Percentiles rank a stretch among this genome's conserved stretches.
These are phyloP conservation scores for Monilinia vaccinii-corymbosi DNA, from an alignment of 2,329 filamentous ascomycete species.

Conservation along the genomic window DNA sequence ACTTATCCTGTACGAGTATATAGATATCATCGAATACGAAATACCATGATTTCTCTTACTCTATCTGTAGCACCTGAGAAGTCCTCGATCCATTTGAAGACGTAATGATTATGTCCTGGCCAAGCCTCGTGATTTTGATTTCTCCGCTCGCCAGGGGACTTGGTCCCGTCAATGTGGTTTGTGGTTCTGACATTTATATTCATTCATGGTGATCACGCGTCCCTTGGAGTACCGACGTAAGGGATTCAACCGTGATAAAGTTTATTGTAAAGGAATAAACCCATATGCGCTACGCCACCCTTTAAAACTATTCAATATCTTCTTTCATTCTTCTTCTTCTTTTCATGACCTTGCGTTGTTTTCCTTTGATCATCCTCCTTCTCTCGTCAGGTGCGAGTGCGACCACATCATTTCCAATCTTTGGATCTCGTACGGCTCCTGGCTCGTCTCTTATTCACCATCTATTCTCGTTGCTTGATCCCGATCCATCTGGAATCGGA, in stretches of 20 bases:
- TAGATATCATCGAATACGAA: slow-evolving; percentile 4
- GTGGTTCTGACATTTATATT: too few relatives aligned
- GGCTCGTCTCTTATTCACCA: not conserved
- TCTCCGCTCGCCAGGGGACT: slow-evolving; percentile 8
- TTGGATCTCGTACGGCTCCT: not conserved
- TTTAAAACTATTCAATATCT: too few relatives aligned
- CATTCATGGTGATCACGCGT: too few relatives aligned
- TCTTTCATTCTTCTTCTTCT: too few relatives aligned
- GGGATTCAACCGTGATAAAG: too few relatives aligned
- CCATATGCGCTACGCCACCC: too few relatives aligned
- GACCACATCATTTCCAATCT: not conserved
- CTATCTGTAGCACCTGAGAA: not conserved
- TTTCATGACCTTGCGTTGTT: too few relatives aligned
- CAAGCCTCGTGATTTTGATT: not conserved
- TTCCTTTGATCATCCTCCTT: slow-evolving; percentile 5
- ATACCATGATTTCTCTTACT: slow-evolving; percentile 6
- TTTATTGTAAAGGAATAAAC: too few relatives aligned
- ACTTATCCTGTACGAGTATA: too few relatives aligned
- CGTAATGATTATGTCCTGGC: slow-evolving; percentile 7
- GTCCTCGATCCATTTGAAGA: not conserved
- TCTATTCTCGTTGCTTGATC: slow-evolving; percentile 1
- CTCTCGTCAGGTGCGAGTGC: slow-evolving; percentile 5
- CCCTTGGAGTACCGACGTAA: too few relatives aligned
- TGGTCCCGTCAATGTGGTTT: too few relatives aligned
- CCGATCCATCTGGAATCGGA: slow-evolving; percentile 1